A percentile compares a stretch with the other conserved stretches of the same genome.
Evolutionary conservation across 1,284 basidiomycete genomes (phyloP).

Genomic region (Leccinum proliferum): DNA sequence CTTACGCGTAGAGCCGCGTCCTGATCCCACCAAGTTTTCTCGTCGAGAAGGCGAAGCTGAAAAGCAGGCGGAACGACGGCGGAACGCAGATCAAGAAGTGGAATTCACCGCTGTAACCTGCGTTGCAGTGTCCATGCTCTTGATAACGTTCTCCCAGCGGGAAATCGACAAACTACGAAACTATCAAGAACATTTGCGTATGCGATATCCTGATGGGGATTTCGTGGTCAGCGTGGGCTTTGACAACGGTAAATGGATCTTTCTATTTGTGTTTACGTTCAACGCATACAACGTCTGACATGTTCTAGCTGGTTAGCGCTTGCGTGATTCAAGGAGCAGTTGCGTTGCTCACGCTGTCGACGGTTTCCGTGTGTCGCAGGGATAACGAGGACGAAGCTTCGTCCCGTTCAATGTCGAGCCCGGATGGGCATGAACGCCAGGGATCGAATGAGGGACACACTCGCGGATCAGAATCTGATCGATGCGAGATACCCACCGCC

Average conservation of each 20-base stretch:
- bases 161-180: conserved; percentile 76
- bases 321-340: conserved; percentile 4
- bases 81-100: conserved; percentile 66
- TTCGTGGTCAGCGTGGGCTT: conserved; percentile 70
- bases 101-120: conserved; percentile 79
- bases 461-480: conserved; percentile 67
- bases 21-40: conserved; percentile 66
- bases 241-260: conserved; percentile 55
- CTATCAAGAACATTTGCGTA: conserved; percentile 69
- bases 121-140: conserved; percentile 88
- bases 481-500: conserved; percentile 70
- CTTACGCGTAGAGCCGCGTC: conserved; percentile 53
- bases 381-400: conserved; percentile 79
- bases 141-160: conserved; percentile 89
- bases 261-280: background rate
- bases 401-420: conserved; percentile 63
- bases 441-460: conserved; percentile 65
- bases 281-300: conserved; percentile 1
- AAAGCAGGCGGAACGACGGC: conserved; percentile 56
- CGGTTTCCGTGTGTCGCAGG: conserved; percentile 36
- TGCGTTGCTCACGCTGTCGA: background rate
- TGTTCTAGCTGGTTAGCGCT: conserved; percentile 40
- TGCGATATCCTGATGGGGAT: conserved; percentile 70
- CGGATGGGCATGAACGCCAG: conserved; percentile 68
- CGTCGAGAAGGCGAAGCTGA: conserved; percentile 70